A percentile compares a stretch with the other conserved stretches of the same genome.
Evolutionary conservation across 2,329 filamentous ascomycete genomes (phyloP).

Genomic region (Dactylellina parvicollis): DNA sequence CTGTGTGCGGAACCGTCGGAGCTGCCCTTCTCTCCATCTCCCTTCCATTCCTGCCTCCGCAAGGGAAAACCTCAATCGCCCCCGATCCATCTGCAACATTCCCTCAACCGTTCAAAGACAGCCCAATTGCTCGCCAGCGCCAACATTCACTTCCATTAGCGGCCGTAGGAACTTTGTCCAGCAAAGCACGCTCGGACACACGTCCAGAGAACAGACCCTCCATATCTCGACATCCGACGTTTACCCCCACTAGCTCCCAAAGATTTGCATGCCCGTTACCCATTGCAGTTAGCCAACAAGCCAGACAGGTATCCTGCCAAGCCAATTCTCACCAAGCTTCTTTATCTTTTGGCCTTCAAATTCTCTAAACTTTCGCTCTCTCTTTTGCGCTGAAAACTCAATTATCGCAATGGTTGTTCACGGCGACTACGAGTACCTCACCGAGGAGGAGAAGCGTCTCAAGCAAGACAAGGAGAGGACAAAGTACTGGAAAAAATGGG

Average conservation of each 20-base stretch:
- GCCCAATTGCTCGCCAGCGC: constrained; percentile 13
- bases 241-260: constrained; percentile 2
- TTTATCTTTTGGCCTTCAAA: constrained; percentile 17
- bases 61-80: constrained; percentile 44
- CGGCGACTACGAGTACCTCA: constrained; percentile 85
- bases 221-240: background rate
- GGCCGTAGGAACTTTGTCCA: too few species aligned
- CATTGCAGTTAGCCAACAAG: constrained; percentile 35
- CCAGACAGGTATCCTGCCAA: constrained; percentile 12
- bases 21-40: background rate
- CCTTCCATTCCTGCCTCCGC: constrained; percentile 29
- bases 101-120: constrained; percentile 23
- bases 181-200: too few species aligned
- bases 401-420: constrained; percentile 78
- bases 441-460: constrained; percentile 88
- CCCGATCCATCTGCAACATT: constrained; percentile 33
- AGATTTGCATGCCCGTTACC: constrained; percentile 38
- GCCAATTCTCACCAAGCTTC: constrained; percentile 1
- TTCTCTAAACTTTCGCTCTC: background rate
- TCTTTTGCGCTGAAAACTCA: background rate
- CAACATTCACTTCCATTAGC: constrained; percentile 2
- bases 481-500: constrained; percentile 99
- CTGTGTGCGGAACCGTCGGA: constrained; percentile 15
- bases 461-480: constrained; percentile 82
- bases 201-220: background rate